Evolutionary conservation across 139 green algal species (phyloP), one percentile per base, ranked within the genome.

Genomic region (Limnomonas spitsbergensis): DNA sequence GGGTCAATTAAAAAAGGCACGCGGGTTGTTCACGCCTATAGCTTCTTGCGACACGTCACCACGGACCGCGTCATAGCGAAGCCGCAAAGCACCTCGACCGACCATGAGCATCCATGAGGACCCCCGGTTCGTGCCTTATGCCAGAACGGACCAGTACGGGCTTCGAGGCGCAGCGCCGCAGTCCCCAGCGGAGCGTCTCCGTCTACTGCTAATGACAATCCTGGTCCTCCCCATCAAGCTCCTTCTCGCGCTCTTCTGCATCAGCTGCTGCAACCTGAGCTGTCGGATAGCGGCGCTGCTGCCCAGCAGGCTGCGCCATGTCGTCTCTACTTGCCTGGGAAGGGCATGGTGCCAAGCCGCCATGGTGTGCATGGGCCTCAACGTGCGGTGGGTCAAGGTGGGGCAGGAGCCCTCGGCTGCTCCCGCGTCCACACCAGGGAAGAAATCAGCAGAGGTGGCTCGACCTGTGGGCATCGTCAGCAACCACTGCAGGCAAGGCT

Each of bases 401-500:
- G 26, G 61, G 4, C 29, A 7, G 27, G 26, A 37, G 29, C 61
- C 9, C 20, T 26, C 2, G 31, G 72, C n/a, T n/a, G n/a, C n/a
- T n/a, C n/a, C n/a, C n/a, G n/a, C n/a, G n/a, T n/a, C n/a, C n/a
- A n/a, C n/a, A n/a, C n/a, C n/a, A n/a, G n/a, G n/a, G n/a, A n/a
- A n/a, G n/a, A n/a, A n/a, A n/a, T n/a, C n/a, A n/a, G n/a, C n/a
- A n/a, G n/a, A n/a, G n/a, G n/a, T n/a, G n/a, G n/a, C n/a, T n/a
- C n/a, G 20, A 20, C 9, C 67, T 38, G 84, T 53, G 4, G 85
- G 70, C 40, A 90, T 95, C n/a, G 86, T 97, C 6, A 91, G 81
- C 68, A 97, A 97, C 80, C 92, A 97, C 79, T 61, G 47, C 47
- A 61, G 47, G 47, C 20, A 61, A n/a, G n/a, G n/a, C n/a, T n/a